Percentiles rank a stretch among this genome's conserved stretches.
Evolutionary conservation across 2,329 filamentous ascomycete species (phyloP).

Genomic region (Colletotrichum orbiculare): DNA sequence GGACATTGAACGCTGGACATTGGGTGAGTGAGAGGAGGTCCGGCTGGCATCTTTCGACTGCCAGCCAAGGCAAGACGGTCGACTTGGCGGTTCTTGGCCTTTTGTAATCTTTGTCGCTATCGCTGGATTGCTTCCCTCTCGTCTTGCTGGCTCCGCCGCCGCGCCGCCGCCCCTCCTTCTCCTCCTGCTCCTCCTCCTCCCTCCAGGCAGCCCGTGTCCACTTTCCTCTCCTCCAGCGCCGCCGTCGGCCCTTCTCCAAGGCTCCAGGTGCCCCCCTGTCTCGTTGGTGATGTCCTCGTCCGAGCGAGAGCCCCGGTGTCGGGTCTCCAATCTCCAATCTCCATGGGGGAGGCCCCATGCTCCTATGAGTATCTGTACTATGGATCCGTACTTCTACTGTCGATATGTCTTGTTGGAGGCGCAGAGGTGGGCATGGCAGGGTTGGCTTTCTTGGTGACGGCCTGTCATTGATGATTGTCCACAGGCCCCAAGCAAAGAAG

Average conservation of each 20-base stretch:
- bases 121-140: background rate
- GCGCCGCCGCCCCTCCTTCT: background rate
- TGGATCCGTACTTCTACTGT: background rate
- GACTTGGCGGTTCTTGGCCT: slow-evolving; percentile 32
- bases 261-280: background rate
- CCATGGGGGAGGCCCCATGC: background rate
- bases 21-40: too few species aligned
- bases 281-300: background rate
- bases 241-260: slow-evolving; percentile 12
- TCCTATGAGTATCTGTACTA: too few species aligned
- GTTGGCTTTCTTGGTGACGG: too few species aligned
- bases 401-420: slow-evolving; percentile 1
- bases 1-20: too few species aligned
- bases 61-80: slow-evolving; percentile 24
- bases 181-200: slow-evolving; percentile 8
- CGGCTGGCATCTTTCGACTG: background rate
- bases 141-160: background rate
- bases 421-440: background rate
- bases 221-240: slow-evolving; percentile 31
- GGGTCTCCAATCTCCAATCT: background rate
- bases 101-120: background rate
- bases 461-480: too few species aligned
- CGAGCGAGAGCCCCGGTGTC: background rate
- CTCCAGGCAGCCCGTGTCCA: slow-evolving; percentile 15
- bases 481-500: too few species aligned